Evolutionary conservation across 1,284 basidiomycete genomes (phyloP), one percentile per base, ranked within the genome.

Genomic region (Ustilago nuda): DNA sequence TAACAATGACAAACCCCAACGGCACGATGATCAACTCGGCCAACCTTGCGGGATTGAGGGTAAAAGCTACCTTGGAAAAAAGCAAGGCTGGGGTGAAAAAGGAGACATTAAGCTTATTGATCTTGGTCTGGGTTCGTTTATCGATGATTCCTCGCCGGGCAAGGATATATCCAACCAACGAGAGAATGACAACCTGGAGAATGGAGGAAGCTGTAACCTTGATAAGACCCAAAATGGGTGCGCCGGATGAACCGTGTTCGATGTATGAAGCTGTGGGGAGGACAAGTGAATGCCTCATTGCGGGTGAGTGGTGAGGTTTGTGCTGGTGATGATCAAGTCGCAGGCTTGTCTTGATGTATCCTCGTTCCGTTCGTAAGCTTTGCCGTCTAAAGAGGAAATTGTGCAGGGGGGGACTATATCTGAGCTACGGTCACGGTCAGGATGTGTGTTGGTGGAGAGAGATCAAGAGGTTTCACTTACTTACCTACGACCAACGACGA

Each of bases 21-120:
- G 95, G 95, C 36, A 97, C 94, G 72, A 96, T 90, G 92, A 93
- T 94, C 89, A 97, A 88, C 86, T 97, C 94, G 50, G 89, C 89
- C 12, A 96, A 88, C 87, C 95, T 94, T 45, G 89, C 91, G 89
- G 87, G 81, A 45, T 83, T 88, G 46, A 89, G 78, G 19, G 87
- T 87, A 86, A 93, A 93, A 0, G 94, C 92, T 27, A 96, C 94
- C 88, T 97, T 98, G 41, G 93, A 94, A 87, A 97, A 97, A 32
- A 97, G 89, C 19, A 98, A 90, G 0, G 93, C 92, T 0, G 95
- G 95, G 0, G 95, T 98, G 87, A 97, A 95, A 41, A 97, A 89
- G 0, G 92, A 93, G 32, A 97, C 90, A 84, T 94, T 94, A 60
- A 94, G 87, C 39, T 80, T 78, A 58, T 78, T 80, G 64, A 80